phyloP scores from a whole-genome alignment of 2,329 filamentous ascomycete genomes.

The Botrytis hyacinthi region DNA sequence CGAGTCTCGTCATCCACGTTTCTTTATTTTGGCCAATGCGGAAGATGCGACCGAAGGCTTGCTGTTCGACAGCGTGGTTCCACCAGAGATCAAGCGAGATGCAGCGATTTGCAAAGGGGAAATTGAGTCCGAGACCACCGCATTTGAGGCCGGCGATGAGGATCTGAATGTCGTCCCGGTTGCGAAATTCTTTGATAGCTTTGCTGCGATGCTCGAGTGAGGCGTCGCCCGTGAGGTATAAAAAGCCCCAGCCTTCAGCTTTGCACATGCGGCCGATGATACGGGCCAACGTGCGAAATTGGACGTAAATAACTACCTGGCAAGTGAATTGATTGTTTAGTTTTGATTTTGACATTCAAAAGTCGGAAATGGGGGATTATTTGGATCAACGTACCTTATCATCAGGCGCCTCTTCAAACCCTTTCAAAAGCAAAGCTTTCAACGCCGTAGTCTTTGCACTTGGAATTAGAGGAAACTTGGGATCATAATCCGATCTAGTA shows the following conservation, averaged over 20 bases:
- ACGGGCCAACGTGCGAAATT: conserved; percentile 53
- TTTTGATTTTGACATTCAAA: background rate
- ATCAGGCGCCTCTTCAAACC: conserved; percentile 44
- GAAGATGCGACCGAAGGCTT: conserved; percentile 59
- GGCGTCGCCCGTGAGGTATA: conserved; percentile 49
- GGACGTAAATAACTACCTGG: conserved; percentile 53
- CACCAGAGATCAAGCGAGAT: conserved; percentile 45
- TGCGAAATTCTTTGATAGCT: conserved; percentile 47
- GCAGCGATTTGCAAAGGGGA: conserved; percentile 51
- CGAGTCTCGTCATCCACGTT: conserved; percentile 57
- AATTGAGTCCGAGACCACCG: conserved; percentile 54
- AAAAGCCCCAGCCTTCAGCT: conserved; percentile 47
- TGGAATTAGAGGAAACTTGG: conserved; percentile 36
- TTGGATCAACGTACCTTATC: conserved; percentile 45
- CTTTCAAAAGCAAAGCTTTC: conserved; percentile 40
- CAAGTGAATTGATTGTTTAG: conserved; percentile 4
- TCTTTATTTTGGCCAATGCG: conserved; percentile 63
- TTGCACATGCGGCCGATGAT: conserved; percentile 52
- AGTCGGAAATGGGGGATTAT: background rate
- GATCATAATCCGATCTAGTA: conserved; percentile 29
- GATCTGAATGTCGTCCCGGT: conserved; percentile 43
- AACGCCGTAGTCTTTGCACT: conserved; percentile 43
- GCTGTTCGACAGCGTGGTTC: conserved; percentile 51
- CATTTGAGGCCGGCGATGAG: conserved; percentile 56
- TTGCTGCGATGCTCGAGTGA: conserved; percentile 44